Evolutionary conservation across 1,139 yeast species (phyloP), one percentile per base, ranked within the genome.

Genomic region (Yamadazyma mexicana): DNA sequence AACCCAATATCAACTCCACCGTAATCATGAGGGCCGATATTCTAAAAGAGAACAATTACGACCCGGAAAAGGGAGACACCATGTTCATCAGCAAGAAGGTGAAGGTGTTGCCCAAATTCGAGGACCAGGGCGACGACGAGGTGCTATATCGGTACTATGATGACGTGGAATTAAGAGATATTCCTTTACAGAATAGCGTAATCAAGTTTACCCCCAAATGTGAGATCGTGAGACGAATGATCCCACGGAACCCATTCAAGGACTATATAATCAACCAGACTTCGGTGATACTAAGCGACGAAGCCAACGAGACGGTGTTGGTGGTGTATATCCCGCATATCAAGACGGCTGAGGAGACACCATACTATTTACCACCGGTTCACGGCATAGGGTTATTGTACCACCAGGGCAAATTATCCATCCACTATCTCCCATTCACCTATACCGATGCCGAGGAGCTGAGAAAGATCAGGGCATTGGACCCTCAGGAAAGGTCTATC

Each of bases 1-100:
- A 88, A 47, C 98, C 98, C 11, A 87, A 91, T 58, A 85, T 91
- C 61, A 91, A 91, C 61, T 91, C 97, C 7, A 86, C 97, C 0
- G 94, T 88, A 23, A 85, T 91, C 29, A 69, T 91, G 66, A 69
- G 98, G 52, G 95, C 97, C 0, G 98, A 91, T 60, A 80, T 91
- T 20, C 61, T 89, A 34, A 66, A 69, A 34, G 91, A 85, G 49
- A 69, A 66, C 40, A 59, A 57, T 2, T 78, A 67, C 52, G 71
- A 64, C 26, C 64, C 70, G 5, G 54, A 51, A 17, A 51, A 56
- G 39, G 73, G 73, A 2, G 67, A 66, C 17, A 60, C 61, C 40
- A 59, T 52, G 24, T 62, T 55, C 45, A 54, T 55, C 16, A 69
- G 73, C 42, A 67, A 66, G 37, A 43, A 62, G 27, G 61, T 67